Base-by-base conservation (phyloP, 202 grass and related monocot species). In the Bolboschoenoplectus hybrid region DNA sequence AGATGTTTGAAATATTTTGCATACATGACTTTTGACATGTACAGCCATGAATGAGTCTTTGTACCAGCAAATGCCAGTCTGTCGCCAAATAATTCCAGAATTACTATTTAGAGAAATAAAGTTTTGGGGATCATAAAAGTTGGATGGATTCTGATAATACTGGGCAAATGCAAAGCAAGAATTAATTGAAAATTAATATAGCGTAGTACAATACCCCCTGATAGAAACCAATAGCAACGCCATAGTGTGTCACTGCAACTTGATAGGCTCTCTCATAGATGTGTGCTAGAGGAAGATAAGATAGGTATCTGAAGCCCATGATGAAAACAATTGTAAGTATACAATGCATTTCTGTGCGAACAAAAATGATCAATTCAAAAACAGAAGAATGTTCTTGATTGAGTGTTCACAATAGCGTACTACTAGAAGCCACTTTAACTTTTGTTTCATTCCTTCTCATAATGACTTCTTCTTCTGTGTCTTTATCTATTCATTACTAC, bases 251-350 rank as follows among this genome's bases (percentile, higher is more conserved):
- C 85, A 94, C 16, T 80, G 79, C 80, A 85, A 96, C 66, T 89
- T 99, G 97, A 87, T 92, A 90, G 71, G 44, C 90, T 55, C 93
- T 91, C 89, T 99, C 97, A 0, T 98, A 98, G 19, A 98, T 96
- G 85, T 98, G 96, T 83, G 96, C 96, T 68, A 98, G 84, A 86
- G 96, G 96, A 71, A 98, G 86, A 85, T 96, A 98, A 3, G 96
- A 98, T 66, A 98, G 86, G 80, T 94, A 96, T 69, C 96, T 98
- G 83, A 64, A 65, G 56, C 82, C 49, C 85, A 60, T 1, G 20
- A 85, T 84, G 19, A n/a, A 57, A 82, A 70, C 16, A 70, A 45
- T 45, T 68, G 36, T 8, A 70, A 70, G 14, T 70, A 70, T 44
- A 45, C 16, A 40, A 70, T 70, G 6, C n/a, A 14, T 70, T 70